Evolutionary conservation across 2,329 filamentous ascomycete species (phyloP).

Genomic region (Cryoendolithus antarcticus): DNA sequence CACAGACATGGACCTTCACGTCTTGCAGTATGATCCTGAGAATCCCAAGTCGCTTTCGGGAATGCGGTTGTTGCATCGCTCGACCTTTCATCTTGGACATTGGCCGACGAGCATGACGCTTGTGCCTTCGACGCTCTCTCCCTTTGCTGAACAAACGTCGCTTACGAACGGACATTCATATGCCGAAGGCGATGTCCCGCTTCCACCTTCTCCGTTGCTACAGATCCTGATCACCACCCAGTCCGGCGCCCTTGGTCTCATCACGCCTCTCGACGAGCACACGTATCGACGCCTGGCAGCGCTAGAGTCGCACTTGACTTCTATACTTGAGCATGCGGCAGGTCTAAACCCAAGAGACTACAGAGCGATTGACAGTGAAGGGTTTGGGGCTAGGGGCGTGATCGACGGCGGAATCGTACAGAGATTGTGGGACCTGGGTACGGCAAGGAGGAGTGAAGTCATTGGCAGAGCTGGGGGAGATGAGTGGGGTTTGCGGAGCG

Average conservation of each 20-base stretch:
- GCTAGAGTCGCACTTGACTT: conserved; percentile 66
- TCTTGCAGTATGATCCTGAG: conserved; percentile 89
- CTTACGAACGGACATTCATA: conserved; percentile 16
- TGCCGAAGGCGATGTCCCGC: conserved; percentile 16
- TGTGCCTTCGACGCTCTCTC: conserved; percentile 49
- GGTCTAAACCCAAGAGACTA: conserved; percentile 77
- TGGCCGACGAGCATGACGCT: conserved; percentile 63
- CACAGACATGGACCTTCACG: conserved; percentile 71
- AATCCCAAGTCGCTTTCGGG: conserved; percentile 90
- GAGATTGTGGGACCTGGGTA: conserved; percentile 64
- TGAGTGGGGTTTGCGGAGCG: conserved; percentile 54
- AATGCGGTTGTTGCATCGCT: conserved; percentile 72
- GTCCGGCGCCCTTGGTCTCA: conserved; percentile 62
- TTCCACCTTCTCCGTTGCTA: conserved; percentile 18
- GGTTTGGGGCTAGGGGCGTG: conserved; percentile 47
- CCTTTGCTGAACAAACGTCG: conserved; percentile 30
- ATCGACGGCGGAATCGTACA: conserved; percentile 68
- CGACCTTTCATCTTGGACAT: conserved; percentile 79
- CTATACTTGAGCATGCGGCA: conserved; percentile 61
- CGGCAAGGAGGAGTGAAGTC: conserved; percentile 59
- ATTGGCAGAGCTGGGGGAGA: conserved; percentile 59
- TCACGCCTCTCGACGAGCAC: conserved; percentile 67
- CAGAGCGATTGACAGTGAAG: conserved; percentile 42
- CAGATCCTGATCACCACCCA: conserved; percentile 59
- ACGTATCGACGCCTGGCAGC: conserved; percentile 74